Percentiles rank a stretch among this genome's conserved stretches.
phyloP scores from a whole-genome alignment of 805 yeast genomes.

The Teunomyces cretensis region DNA sequence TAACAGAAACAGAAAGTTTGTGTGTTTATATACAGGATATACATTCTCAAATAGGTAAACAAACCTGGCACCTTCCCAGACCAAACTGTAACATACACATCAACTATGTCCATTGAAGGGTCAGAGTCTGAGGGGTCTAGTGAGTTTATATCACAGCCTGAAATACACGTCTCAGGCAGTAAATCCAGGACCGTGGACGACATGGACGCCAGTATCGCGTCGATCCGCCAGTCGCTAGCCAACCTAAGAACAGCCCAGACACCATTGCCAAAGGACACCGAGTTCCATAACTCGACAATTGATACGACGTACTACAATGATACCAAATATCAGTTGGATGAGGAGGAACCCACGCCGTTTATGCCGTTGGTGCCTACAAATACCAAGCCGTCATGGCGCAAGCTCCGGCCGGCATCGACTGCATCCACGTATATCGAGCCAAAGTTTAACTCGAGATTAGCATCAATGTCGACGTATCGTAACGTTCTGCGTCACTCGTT shows the following conservation, averaged over 20 bases:
- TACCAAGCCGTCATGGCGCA: conserved; percentile 22
- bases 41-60: conserved; percentile 1
- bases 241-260: conserved; percentile 1
- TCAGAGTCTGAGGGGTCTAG: conserved; percentile 1
- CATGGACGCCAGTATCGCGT: conserved; percentile 14
- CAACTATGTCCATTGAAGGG: not conserved
- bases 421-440: not conserved
- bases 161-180: not conserved
- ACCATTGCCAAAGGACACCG: not conserved
- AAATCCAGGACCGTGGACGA: not conserved
- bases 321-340: conserved; percentile 22
- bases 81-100: not conserved
- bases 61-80: not conserved
- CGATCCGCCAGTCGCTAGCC: conserved; percentile 12
- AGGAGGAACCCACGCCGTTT: conserved; percentile 9
- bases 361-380: conserved; percentile 1
- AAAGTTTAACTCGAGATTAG: conserved; percentile 8
- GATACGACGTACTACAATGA: conserved; percentile 17
- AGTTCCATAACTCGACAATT: conserved; percentile 13
- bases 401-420: conserved; percentile 18
- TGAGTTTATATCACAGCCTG: not conserved
- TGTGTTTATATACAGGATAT: conserved; percentile 1
- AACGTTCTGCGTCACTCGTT: conserved; percentile 5
- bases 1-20: too few species aligned
- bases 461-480: conserved; percentile 4